Base-by-base conservation (phyloP, 768 basidiomycete species). In the Trametes cubensis region DNA sequence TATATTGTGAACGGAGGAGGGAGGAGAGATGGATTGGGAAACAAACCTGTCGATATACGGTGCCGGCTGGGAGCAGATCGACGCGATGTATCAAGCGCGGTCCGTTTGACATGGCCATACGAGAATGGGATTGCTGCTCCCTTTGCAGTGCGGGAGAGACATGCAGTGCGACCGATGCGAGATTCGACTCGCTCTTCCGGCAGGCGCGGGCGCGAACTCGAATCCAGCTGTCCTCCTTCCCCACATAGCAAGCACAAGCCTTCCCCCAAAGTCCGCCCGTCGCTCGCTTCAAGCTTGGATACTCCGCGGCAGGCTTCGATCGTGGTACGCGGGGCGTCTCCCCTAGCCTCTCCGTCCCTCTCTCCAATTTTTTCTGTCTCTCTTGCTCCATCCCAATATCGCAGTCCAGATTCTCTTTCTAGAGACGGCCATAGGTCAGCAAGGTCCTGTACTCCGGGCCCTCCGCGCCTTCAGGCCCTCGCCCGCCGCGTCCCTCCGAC, bases 51-150 rank as follows among this genome's bases (percentile, higher is more conserved):
- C 58, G 48, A 56, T 34, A 41, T 56, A 59, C 63, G 61, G 54
- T 60, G 58, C 55, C 58, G 54, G 63, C 42, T 48, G 63, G 63
- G 63, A 60, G 58, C 58, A 64, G 63, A 64, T 64, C 63, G 63
- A 60, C 58, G 34, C 34, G 59, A 64, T 60, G 63, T 60, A 64
- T 64, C 63, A 64, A 55, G 49, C 48, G 50, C 58, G 58, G 53
- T 40, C 21, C 11, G 57, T 23, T n/a, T 56, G 58, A 51, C 61
- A 57, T 57, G 55, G 25, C 55, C 39, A 46, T 18, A 57, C 50
- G 20, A 42, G 57, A 25, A 59, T 44, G 45, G 62, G 45, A 63
- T 48, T 17, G 26, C 44, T 52, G 30, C 47, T 63, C 45, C 62
- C 62, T 55, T 54, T 49, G 20, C 56, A 17, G 53, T 25, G 46